Evolutionary conservation across 768 basidiomycete species (phyloP), one percentile per base, ranked within the genome.

Genomic region (Hortiboletus campestris): DNA sequence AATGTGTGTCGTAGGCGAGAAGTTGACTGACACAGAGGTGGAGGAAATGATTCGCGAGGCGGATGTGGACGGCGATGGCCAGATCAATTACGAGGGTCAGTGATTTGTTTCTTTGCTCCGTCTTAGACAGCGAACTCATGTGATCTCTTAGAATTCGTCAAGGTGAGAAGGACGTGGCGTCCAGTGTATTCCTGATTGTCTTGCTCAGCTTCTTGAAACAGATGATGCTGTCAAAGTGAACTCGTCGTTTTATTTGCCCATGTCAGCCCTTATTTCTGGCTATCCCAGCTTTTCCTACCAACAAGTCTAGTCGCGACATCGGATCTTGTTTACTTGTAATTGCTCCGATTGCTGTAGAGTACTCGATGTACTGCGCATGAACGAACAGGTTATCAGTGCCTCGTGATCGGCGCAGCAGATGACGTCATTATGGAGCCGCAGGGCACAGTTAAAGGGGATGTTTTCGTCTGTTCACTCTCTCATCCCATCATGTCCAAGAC

Each of bases 11-110:
- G 60, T 67, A 85, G 89, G 91, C 54, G 93, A 95, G 79, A 94
- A 93, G 73, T 77, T 94, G 55, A 81, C 89, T 13, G 92, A 94
- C 60, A 78, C 67, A 9, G 94, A 96, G 74, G 92, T 95, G 60
- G 89, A 92, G 57, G 94, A 95, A 79, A 95, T 97, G 94, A 97
- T 97, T 70, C 86, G 93, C 51, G 94, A 97, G 75, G 94, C 94
- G 53, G 94, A 97, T 69, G 81, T 92, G 48, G 92, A 97, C 67
- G 94, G 94, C 49, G 91, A 94, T 71, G 92, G 92, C n/a, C 90
- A 92, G 75, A 90, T 91, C 75, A 88, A 91, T 74, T 93, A 90
- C 68, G 85, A 89, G 2, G 88, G 88, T 87, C 56, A 53, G 81
- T 66, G 61, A 9, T 20, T 19, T 1, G 8, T 39, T n/a, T 40